Base-by-base conservation (phyloP, 1,139 yeast genomes). In the Pichia sp. region DNA sequence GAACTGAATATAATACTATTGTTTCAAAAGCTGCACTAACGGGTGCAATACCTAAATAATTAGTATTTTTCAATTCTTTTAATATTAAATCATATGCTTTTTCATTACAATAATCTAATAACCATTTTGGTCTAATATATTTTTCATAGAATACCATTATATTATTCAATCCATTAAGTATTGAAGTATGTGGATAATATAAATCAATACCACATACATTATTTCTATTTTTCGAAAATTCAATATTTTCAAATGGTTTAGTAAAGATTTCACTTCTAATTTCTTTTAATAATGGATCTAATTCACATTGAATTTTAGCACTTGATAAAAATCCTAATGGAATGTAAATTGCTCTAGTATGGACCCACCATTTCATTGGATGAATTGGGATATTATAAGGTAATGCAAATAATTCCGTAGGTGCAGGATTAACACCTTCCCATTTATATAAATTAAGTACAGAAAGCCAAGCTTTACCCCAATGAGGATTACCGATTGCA, bases 361-460 rank as follows among this genome's bases (percentile, higher is more conserved):
- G 99, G 32, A 92, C 97, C 99, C 99, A 94, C 98, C 97, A 94
- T 62, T 88, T 77, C 32, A 92, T 95, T 1, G 99, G 98, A 63
- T 92, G 98, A 39, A 89, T 72, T 0, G 96, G 95, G 2, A 83
- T 59, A 45, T 74, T 63, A 55, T 88, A 86, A 1, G 98, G 99
- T 43, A 92, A 67, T 56, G 85, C 69, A 95, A 96, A 94, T 46
- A 90, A 69, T 65, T 94, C 99, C 2, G 97, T 94, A 2, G 98
- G 98, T 2, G 96, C 95, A 2, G 99, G 98, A 58, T 94, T 94
- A 7, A 92, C 96, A 45, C 98, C 98, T 55, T 86, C 95, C 96
- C 97, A 94, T 37, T 79, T 81, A 63, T 90, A 94, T 46, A 92
- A 66, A 56, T 86, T 88, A 52, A 94, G 71, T 3, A 88, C 63